phyloP scores from a whole-genome alignment of 2,329 filamentous ascomycete species.

The Cadophora sp. region DNA sequence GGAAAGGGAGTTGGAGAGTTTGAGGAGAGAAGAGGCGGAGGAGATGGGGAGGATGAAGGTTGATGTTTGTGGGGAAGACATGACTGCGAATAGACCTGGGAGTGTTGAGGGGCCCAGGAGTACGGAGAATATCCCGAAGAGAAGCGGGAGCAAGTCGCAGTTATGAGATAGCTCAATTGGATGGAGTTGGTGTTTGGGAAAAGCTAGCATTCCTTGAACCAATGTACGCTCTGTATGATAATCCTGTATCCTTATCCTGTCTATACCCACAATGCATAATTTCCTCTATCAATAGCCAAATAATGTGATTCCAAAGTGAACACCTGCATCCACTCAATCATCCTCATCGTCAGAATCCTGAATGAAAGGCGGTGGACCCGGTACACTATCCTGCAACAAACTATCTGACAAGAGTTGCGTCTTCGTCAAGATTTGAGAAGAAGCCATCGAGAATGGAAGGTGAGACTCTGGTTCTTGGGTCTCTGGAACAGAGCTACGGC shows the following conservation, averaged over 20 bases:
- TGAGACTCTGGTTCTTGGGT: slow-evolving; percentile 26
- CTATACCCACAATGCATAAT: neutral
- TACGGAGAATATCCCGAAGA: neutral
- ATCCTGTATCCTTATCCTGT: slow-evolving; percentile 5
- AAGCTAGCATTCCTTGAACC: neutral
- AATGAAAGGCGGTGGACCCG: slow-evolving; percentile 50
- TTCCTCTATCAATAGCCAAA: neutral
- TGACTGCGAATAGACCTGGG: neutral
- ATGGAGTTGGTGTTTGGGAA: neutral
- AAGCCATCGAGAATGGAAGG: slow-evolving; percentile 39
- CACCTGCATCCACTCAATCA: slow-evolving; percentile 10
- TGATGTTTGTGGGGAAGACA: slow-evolving; percentile 4
- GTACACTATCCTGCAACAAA: slow-evolving; percentile 49
- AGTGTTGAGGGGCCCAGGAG: neutral
- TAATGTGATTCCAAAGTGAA: neutral
- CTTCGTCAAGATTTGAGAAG: slow-evolving; percentile 53
- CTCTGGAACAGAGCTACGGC: neutral
- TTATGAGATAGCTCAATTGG: neutral
- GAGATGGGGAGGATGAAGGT: slow-evolving; percentile 9
- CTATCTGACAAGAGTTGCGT: slow-evolving; percentile 62
- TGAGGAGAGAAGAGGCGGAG: slow-evolving; percentile 37
- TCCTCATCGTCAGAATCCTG: slow-evolving; percentile 53
- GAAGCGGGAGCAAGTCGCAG: neutral
- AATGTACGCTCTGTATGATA: neutral
- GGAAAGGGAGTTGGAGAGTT: slow-evolving; percentile 45